Percentiles rank a stretch among this genome's conserved stretches.
Evolutionary conservation across 2,329 filamentous ascomycete genomes (phyloP).

Genomic region (Fusarium pseudograminearum): DNA sequence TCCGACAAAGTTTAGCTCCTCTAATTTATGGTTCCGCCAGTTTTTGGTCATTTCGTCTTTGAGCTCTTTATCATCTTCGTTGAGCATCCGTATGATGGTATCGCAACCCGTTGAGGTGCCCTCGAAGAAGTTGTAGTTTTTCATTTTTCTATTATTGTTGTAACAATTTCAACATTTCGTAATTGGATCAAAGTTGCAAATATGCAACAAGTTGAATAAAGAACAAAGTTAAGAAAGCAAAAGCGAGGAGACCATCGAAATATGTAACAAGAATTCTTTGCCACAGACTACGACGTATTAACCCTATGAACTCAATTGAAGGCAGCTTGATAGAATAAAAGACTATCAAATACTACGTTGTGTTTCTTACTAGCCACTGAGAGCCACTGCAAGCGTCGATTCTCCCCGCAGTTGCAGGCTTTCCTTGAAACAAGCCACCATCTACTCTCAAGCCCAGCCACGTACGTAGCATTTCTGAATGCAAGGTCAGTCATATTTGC

Average conservation of each 20-base stretch:
- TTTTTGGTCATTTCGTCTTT: conserved; percentile 24
- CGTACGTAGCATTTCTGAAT: neutral
- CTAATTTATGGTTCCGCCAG: conserved; percentile 18
- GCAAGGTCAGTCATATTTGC: too few species aligned
- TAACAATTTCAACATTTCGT: neutral
- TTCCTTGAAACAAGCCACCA: neutral
- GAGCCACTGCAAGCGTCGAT: neutral
- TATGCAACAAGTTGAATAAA: too few species aligned
- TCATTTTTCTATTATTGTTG: neutral
- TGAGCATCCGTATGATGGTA: conserved; percentile 21
- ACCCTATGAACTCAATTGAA: neutral
- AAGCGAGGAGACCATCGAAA: neutral
- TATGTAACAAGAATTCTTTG: neutral
- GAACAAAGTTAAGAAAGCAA: neutral
- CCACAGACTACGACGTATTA: neutral
- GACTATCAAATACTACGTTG: neutral
- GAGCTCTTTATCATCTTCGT: conserved; percentile 2
- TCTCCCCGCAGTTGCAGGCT: neutral
- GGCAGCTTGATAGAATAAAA: neutral
- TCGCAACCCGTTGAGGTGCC: conserved; percentile 5
- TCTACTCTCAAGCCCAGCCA: neutral
- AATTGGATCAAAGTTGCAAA: neutral
- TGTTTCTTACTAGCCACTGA: neutral
- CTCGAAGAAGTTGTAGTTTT: conserved; percentile 2
- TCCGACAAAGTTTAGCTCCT: conserved; percentile 22